phyloP scores from a whole-genome alignment of 31 red algal genomes.

The Odonthalia washingtoniensis region DNA sequence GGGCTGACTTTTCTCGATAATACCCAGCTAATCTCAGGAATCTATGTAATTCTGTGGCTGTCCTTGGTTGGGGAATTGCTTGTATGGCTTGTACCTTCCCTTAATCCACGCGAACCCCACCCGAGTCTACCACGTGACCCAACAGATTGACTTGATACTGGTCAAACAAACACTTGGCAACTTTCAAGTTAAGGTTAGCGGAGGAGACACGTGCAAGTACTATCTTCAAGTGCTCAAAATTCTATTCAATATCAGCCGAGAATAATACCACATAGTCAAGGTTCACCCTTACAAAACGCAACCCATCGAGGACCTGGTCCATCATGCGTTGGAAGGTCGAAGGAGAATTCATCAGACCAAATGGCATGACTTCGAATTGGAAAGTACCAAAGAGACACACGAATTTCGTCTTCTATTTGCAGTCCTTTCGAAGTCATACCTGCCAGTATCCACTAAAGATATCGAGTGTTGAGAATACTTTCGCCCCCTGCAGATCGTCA shows the following conservation, averaged over 20 bases:
- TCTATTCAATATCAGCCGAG: background rate
- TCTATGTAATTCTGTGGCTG: background rate
- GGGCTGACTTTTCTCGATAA: no score
- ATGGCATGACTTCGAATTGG: conserved; percentile 27
- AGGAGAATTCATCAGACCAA: no score
- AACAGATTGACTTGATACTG: background rate
- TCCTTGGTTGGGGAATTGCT: background rate
- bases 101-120: background rate
- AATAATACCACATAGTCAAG: conserved; percentile 10
- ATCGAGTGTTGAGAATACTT: conserved; percentile 30
- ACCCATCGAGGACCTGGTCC: no score
- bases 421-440: no score
- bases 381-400: conserved; percentile 3
- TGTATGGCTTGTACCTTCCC: conserved; percentile 2
- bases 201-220: no score
- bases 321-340: no score
- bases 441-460: conserved; percentile 42
- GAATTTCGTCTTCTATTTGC: conserved; percentile 14
- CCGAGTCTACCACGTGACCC: background rate
- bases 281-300: no score
- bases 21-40: conserved; percentile 18
- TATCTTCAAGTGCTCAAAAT: no score
- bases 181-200: conserved; percentile 11
- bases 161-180: conserved; percentile 19
- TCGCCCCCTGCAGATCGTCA: no score